Percentiles rank a stretch among this genome's conserved stretches.
Conservation (phyloP, 2,329 filamentous ascomycete genomes). For the Scolecobasidium constrictum region DNA sequence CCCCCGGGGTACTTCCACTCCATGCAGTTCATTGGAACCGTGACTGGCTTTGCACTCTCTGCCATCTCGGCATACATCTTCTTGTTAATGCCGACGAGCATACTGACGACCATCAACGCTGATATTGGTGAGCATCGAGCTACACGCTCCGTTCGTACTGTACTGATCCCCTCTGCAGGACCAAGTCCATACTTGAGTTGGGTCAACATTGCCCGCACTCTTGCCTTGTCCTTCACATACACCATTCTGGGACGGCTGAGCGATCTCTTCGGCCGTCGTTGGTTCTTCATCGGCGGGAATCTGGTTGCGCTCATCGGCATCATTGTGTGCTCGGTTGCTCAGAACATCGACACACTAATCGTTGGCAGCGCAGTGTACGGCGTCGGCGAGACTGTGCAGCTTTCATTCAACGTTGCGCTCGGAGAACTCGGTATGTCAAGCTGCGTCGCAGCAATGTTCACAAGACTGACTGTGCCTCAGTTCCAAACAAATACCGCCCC, state of each 20-base stretch:
- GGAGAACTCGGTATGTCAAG: constrained; percentile 34
- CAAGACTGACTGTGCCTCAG: no score
- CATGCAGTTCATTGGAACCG: constrained; percentile 1
- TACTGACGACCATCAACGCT: constrained; percentile 12
- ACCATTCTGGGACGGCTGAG: constrained; percentile 31
- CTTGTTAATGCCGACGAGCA: constrained; percentile 11
- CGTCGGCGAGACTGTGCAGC: constrained; percentile 29
- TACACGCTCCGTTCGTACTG: constrained; percentile 19
- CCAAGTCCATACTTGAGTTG: constrained; percentile 14
- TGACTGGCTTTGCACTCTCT: constrained; percentile 6
- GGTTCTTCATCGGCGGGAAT: constrained; percentile 26
- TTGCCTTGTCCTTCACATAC: constrained; percentile 21
- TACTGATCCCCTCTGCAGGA: no score
- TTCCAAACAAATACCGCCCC: constrained; percentile 31
- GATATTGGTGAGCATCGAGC: constrained; percentile 29
- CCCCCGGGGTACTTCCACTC: constrained; percentile 7
- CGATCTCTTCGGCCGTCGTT: constrained; percentile 33
- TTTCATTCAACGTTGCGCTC: constrained; percentile 32
- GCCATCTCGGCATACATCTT: constrained; percentile 11
- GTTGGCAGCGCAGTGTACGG: constrained; percentile 28
- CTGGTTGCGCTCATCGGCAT: constrained; percentile 25
- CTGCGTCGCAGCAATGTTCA: no score
- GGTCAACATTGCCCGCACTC: constrained; percentile 23
- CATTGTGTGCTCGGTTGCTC: constrained; percentile 25
- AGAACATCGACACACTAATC: constrained; percentile 26